phyloP scores from a whole-genome alignment of 352 stramenopile genomes.

The Globisporangium rhizosaccharum region DNA sequence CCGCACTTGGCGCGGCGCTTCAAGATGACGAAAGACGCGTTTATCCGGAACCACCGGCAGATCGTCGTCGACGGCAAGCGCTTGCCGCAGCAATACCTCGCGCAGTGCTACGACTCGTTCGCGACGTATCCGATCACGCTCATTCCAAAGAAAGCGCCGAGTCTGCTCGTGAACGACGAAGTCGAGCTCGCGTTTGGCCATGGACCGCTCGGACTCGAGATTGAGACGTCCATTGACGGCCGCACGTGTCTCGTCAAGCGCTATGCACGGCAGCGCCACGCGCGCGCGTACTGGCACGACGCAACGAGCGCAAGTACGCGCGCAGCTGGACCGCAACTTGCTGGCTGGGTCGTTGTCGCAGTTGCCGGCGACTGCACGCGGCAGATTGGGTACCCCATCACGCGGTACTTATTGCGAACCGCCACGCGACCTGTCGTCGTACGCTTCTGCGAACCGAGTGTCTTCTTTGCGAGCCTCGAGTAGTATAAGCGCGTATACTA shows the following conservation, averaged over 20 bases:
- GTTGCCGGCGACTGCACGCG: slow-evolving; percentile 68
- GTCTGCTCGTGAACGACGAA: slow-evolving; percentile 39
- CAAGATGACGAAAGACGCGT: slow-evolving; percentile 73
- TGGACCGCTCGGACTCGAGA: slow-evolving; percentile 50
- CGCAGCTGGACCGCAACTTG: slow-evolving; percentile 16
- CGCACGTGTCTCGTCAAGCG: slow-evolving; percentile 63
- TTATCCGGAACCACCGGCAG: slow-evolving; percentile 68
- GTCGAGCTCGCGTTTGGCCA: slow-evolving; percentile 64
- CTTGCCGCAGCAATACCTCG: slow-evolving; percentile 46
- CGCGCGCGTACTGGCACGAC: slow-evolving; percentile 15
- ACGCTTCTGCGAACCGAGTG: slow-evolving; percentile 69
- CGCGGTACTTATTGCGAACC: slow-evolving; percentile 69
- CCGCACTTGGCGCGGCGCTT: slow-evolving; percentile 50
- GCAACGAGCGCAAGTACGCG: slow-evolving; percentile 12
- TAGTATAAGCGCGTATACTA: background rate
- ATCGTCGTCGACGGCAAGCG: slow-evolving; percentile 33
- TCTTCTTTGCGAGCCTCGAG: slow-evolving; percentile 65
- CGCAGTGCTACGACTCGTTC: slow-evolving; percentile 65
- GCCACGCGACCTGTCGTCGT: slow-evolving; percentile 53
- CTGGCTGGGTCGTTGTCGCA: slow-evolving; percentile 62
- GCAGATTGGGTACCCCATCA: slow-evolving; percentile 56
- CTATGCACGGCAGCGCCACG: slow-evolving; percentile 16
- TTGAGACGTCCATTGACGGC: slow-evolving; percentile 74
- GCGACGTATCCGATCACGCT: slow-evolving; percentile 45
- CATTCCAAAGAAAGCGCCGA: slow-evolving; percentile 43